phyloP scores from a whole-genome alignment of 805 yeast species.

The Yueomyces sp. region DNA sequence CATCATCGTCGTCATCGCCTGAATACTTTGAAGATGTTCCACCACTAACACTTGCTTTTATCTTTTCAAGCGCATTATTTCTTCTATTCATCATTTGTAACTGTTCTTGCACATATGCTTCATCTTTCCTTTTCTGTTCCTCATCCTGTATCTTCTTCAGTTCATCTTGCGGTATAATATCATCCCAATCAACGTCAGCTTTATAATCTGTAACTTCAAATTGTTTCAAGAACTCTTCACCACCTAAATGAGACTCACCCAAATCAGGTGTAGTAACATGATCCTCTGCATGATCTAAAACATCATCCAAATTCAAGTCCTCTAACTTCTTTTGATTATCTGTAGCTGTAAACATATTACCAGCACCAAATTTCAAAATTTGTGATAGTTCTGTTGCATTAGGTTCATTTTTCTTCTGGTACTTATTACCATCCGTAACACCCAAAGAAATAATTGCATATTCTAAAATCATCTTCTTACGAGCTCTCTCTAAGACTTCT shows the following conservation, averaged over 20 bases:
- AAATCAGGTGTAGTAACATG: constrained; percentile 91
- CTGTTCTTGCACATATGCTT: constrained; percentile 76
- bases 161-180: constrained; percentile 93
- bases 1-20: constrained; percentile 28
- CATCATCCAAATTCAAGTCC: constrained; percentile 90
- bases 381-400: constrained; percentile 76
- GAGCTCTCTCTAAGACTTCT: constrained; percentile 89
- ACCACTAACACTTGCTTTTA: constrained; percentile 31
- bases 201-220: constrained; percentile 97
- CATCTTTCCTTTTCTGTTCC: constrained; percentile 77
- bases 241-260: constrained; percentile 96
- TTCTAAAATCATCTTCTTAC: constrained; percentile 95
- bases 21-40: constrained; percentile 29
- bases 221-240: constrained; percentile 93
- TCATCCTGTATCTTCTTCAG: constrained; percentile 78
- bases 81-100: constrained; percentile 77
- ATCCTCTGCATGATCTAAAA: constrained; percentile 92
- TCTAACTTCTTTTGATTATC: constrained; percentile 94
- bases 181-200: constrained; percentile 98
- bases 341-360: constrained; percentile 90
- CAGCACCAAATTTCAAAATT: constrained; percentile 95
- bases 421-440: constrained; percentile 57
- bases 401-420: constrained; percentile 54
- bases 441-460: constrained; percentile 96
- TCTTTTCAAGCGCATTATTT: constrained; percentile 55